Evolutionary conservation across 805 yeast genomes (phyloP), one percentile per base, ranked within the genome.

Genomic region (Suhomyces pyralidae): DNA sequence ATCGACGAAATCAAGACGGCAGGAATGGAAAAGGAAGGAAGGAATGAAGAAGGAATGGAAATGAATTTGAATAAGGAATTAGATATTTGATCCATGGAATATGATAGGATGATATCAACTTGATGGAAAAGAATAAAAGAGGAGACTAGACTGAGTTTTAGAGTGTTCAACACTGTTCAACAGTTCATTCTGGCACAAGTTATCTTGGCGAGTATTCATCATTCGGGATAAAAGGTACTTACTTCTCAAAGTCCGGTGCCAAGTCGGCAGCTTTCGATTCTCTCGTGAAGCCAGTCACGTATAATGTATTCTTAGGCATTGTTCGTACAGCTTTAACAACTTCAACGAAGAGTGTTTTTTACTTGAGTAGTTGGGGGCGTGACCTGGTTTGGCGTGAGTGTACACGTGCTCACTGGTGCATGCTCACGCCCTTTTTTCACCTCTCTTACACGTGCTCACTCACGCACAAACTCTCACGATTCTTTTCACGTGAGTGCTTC

Each of bases 181-280:
- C 28, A 28, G 32, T 28, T 28, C 32, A 28, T 28, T 28, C 32
- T 28, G 32, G 36, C 36, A n/a, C 36, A 32, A 32, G 36, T n/a
- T 32, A n/a, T 32, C 36, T 32, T 32, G 36, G 42, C 24, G 17
- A 19, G 24, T 38, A 38, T 38, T 38, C 42, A 38, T 38, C 42
- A 38, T 38, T 19, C n/a, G 12, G 24, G 19, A 17, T 7, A 38
- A 38, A 10, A 9, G 14, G 9, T 26, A 81, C 85, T 66, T 76
- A 83, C 83, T 73, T 74, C 65, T 83, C 87, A 59, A 84, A 82
- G 45, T 78, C 80, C 17, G 81, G 80, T 20, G 87, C 86, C 58
- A 84, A 70, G 50, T 79, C 82, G 48, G 77, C 78, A 14, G 87
- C 87, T 61, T 75, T 74, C 50, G 81, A 70, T 25, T 78, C 84